Evolutionary conservation across 768 basidiomycete species (phyloP), one percentile per base, ranked within the genome.

Genomic region (Cyclocybe cylindracea): DNA sequence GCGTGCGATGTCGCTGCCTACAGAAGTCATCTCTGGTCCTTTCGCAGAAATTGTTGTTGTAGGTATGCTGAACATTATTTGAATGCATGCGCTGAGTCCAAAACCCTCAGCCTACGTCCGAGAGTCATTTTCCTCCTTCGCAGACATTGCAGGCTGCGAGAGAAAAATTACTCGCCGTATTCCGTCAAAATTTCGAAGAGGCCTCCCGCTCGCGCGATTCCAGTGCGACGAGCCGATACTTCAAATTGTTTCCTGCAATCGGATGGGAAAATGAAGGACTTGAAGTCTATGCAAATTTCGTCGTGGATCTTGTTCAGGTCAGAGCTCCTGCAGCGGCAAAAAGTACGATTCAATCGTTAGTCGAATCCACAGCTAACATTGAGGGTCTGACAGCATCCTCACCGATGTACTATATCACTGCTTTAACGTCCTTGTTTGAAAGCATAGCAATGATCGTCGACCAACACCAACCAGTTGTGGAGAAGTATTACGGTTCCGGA

Each of bases 391-490:
- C 66, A 97, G 96, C 91, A 1, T 94, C 94, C 7, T 96, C 94
- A 0, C 89, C 96, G 0, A 70, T 94, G 24, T 96, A 97, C 71
- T 98, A 93, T 65, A 85, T 97, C 56, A 86, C 92, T 2, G 82
- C 87, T 9, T 72, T 99, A 48, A 98, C 96, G 2, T 86, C 91
- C 5, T 79, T 99, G 1, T 94, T 98, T 59, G 97, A 99, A 71
- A 89, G 87, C 50, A 88, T 99, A 45, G 97, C 95, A 0, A 84
- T 92, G 76, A 94, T 99, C 57, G 87, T 99, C 16, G 94, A 96
- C 61, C 97, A 99, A 63, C 97, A 99, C 64, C 96, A 97, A 59
- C 91, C 94, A 2, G 85, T 99, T 4, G 95, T 99, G 1, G 96
- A 98, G 65, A 98, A 97, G 70, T 98, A 99, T 70, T 99, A 99